Base-by-base conservation (phyloP, 1,284 basidiomycete genomes). In the Neotropicomus parvogracilis region DNA sequence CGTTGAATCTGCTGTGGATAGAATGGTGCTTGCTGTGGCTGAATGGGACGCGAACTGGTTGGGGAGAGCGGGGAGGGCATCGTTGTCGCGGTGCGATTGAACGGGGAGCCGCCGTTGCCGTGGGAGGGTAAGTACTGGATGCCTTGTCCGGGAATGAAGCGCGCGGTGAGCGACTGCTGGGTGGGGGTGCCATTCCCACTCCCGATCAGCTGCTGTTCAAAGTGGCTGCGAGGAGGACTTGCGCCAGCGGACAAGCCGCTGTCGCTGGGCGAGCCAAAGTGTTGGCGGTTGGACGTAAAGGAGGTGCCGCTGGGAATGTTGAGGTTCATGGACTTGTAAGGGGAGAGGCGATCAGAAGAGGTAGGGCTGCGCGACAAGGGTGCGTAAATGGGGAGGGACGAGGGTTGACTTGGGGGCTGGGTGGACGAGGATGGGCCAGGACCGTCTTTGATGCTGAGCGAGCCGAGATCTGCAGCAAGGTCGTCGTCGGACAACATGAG, bases 401-500 rank as follows among this genome's bases (percentile, higher is more conserved):
- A 73, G 1, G 81, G 81, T 52, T 81, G 79, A 53, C 76, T 80
- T 2, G 78, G 68, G 3, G 79, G 77, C 42, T 70, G 68, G 40
- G 69, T 62, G 3, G 74, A 74, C 13, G 68, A 67, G 28, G 72
- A 70, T 0, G 76, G 68, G 2, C 73, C 62, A 7, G 66, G 65
- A 19, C 78, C 75, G 46, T 78, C 77, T 12, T 74, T 68, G 19
- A 91, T 63, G 59, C 71, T 85, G 54, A 92, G 74, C 42, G 81
- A 70, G 28, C 81, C 81, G n/a, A 86, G 71, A 52, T 79, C 75
- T 34, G 75, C 79, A 0, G 87, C 85, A 8, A 93, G 77, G 54
- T 93, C 91, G 47, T 91, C 90, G 59, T 93, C 90, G 0, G 83
- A 82, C 36, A 92, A 73, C 61, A 82, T 67, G 21, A 88, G 68